phyloP scores from a whole-genome alignment of 441 rosid species.

The Brassica hybrid region DNA sequence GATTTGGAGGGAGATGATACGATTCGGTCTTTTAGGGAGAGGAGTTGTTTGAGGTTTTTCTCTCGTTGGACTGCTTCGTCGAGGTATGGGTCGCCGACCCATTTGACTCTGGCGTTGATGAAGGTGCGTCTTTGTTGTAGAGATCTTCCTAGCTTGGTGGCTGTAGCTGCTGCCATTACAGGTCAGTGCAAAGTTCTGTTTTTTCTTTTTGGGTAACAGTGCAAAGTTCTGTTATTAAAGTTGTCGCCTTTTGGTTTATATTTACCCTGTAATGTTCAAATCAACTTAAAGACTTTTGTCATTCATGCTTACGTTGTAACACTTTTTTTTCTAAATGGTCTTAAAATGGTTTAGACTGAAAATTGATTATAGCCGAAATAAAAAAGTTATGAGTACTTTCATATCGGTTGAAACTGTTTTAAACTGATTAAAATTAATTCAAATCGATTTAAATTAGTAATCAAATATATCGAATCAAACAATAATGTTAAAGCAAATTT shows the following conservation, averaged over 20 bases:
- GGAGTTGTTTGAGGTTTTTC: slow-evolving; percentile 60
- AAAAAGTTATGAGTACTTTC: no score
- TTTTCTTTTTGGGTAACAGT: no score
- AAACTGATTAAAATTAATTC: no score
- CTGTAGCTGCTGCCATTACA: slow-evolving; percentile 31
- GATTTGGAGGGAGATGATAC: slow-evolving; percentile 56
- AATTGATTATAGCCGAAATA: no score
- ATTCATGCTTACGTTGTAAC: slow-evolving; percentile 3
- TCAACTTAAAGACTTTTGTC: background rate
- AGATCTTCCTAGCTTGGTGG: slow-evolving; percentile 25
- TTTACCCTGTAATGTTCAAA: no score
- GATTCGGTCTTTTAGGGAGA: slow-evolving; percentile 70
- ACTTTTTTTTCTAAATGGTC: background rate
- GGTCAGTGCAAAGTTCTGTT: slow-evolving; percentile 4
- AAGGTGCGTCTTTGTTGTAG: slow-evolving; percentile 57
- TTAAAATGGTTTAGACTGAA: no score
- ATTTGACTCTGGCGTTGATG: slow-evolving; percentile 65
- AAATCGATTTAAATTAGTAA: no score
- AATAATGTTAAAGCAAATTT: no score
- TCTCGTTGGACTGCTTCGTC: slow-evolving; percentile 63
- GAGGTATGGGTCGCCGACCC: slow-evolving; percentile 70
- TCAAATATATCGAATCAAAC: no score
- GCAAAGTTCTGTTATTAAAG: no score
- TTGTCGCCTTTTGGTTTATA: background rate
- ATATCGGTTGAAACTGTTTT: no score